A percentile compares a stretch with the other conserved stretches of the same genome.
Evolutionary conservation across 2,329 filamentous ascomycete species (phyloP).

Genomic region (Endocalyx cinctus): DNA sequence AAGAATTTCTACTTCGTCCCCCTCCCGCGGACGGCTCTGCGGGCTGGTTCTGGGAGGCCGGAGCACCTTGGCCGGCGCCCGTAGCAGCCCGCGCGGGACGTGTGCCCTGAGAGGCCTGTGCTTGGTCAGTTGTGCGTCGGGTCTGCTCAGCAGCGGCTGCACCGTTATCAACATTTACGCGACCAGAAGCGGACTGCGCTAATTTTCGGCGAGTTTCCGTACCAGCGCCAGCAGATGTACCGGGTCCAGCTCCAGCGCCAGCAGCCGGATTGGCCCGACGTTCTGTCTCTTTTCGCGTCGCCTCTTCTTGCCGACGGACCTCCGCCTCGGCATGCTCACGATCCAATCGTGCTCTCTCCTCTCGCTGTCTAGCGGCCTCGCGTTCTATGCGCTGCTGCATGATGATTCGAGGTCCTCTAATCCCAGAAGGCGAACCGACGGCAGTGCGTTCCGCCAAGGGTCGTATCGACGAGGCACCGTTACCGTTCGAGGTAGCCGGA

Average conservation of each 20-base stretch:
- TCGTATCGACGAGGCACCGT: conserved; percentile 41
- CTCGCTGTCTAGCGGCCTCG: conserved; percentile 65
- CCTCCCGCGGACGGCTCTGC: conserved; percentile 17
- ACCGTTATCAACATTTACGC: conserved; percentile 15
- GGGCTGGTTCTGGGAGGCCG: conserved; percentile 26
- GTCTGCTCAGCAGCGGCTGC: conserved; percentile 12
- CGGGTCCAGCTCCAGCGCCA: conserved; percentile 39
- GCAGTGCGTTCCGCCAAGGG: conserved; percentile 46
- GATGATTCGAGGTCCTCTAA: conserved; percentile 82
- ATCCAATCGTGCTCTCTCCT: conserved; percentile 50
- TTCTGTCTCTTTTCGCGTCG: conserved; percentile 54
- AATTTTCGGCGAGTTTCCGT: conserved; percentile 4
- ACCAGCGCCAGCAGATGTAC: conserved; percentile 16
- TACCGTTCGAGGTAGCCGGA: conserved; percentile 51
- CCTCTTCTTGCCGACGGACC: conserved; percentile 49
- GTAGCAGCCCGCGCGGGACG: conserved; percentile 19
- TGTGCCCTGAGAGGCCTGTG: conserved; percentile 17
- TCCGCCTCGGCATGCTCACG: conserved; percentile 56
- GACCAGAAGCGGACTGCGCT: conserved; percentile 15
- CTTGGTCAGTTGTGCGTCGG: conserved; percentile 12
- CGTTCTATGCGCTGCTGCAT: conserved; percentile 82
- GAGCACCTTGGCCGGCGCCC: conserved; percentile 20
- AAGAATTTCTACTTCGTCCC: conserved; percentile 57
- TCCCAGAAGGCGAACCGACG: conserved; percentile 56
- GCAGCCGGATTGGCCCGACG: conserved; percentile 54